phyloP scores from a whole-genome alignment of 495 filamentous ascomycete species.

The Bacidia gigantensis region DNA sequence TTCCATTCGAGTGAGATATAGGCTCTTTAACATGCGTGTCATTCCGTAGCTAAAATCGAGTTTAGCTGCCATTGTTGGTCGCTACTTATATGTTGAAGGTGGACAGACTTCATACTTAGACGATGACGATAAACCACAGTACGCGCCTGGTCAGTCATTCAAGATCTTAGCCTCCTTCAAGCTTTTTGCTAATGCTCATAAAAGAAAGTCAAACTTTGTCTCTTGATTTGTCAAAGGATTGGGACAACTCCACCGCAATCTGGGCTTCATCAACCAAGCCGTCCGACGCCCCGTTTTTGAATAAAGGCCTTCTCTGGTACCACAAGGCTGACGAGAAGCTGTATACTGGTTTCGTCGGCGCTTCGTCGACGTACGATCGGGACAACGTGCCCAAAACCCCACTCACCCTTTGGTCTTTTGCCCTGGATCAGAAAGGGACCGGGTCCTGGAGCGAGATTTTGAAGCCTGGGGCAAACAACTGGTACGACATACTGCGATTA shows the following conservation, averaged over 20 bases:
- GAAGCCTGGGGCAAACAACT: not conserved
- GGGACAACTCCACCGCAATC: slow-evolving; percentile 9
- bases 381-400: not conserved
- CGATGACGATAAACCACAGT: not conserved
- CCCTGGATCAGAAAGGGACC: slow-evolving; percentile 8
- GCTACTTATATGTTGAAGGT: slow-evolving; percentile 15
- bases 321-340: slow-evolving; percentile 3
- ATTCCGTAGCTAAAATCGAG: not conserved
- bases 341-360: slow-evolving; percentile 9
- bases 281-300: slow-evolving; percentile 1
- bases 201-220: slow-evolving; percentile 9
- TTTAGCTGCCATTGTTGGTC: slow-evolving; percentile 9
- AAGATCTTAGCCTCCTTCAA: too few relatives aligned
- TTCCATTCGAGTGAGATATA: not conserved
- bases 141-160: not conserved
- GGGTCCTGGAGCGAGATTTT: slow-evolving; percentile 9
- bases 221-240: slow-evolving; percentile 16
- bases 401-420: slow-evolving; percentile 13
- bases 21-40: not conserved
- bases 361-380: not conserved
- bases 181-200: too few relatives aligned
- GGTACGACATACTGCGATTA: not conserved
- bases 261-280: slow-evolving; percentile 10
- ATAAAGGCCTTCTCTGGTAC: slow-evolving; percentile 10
- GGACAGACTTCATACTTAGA: slow-evolving; percentile 8